Conservation (phyloP, 306 rosid species). For the Herpetospermum pedunculosum region DNA sequence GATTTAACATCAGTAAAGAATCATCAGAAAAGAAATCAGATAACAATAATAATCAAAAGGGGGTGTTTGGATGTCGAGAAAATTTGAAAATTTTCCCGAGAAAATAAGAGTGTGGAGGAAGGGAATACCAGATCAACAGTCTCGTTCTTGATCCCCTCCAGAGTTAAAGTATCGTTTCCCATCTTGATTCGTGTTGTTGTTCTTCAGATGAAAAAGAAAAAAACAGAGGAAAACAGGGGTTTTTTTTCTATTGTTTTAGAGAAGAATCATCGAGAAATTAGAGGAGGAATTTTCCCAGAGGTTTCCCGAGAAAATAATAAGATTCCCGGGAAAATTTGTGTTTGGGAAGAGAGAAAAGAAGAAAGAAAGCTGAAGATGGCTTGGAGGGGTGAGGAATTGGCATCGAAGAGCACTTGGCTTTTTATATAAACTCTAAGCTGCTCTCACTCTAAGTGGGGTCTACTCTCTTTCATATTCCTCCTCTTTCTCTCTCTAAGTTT, state of each 20-base stretch:
- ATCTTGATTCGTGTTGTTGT: not conserved
- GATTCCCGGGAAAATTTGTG: slow-evolving; percentile 1
- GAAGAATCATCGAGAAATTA: not conserved
- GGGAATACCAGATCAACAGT: slow-evolving; percentile 80
- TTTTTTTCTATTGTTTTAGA: not conserved
- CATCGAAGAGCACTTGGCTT: not conserved
- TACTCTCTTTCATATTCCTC: not conserved
- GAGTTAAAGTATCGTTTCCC: slow-evolving; percentile 25
- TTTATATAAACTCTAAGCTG: slow-evolving; percentile 1
- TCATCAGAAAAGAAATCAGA: not conserved
- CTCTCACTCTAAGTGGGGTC: not conserved
- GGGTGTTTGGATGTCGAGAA: not conserved
- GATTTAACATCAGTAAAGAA: not conserved
- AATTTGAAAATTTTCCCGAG: not conserved
- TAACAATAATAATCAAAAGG: not conserved
- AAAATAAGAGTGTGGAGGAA: not conserved
- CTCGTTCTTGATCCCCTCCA: slow-evolving; percentile 81
- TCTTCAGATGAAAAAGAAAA: not conserved
- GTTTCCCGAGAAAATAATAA: slow-evolving; percentile 4
- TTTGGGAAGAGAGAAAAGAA: not conserved
- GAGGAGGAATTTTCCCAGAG: too few relatives aligned
- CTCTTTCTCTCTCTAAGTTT: not conserved
- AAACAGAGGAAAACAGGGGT: not conserved
- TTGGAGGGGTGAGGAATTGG: slow-evolving; percentile 7
- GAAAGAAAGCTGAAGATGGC: not conserved